Base-by-base conservation (phyloP, 352 stramenopile species). In the Pythium monospermum region DNA sequence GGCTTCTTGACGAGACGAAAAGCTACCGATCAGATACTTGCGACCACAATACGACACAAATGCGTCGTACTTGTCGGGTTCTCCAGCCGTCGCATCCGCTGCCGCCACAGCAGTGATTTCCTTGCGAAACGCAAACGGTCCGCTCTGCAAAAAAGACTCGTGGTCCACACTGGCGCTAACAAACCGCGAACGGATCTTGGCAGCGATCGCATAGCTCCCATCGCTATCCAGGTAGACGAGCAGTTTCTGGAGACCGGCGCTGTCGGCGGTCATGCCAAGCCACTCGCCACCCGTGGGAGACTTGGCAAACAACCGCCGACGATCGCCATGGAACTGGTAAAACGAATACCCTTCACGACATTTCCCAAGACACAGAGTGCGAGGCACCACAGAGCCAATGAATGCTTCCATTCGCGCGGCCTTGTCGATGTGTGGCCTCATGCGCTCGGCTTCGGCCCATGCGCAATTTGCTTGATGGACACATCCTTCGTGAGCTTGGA, bases 301-400 rank as follows among this genome's bases (percentile, higher is more conserved):
- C 40, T 71, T 44, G 16, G 83, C 45, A 30, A 81, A 94, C 11
- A 94, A 49, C 18, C 66, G 65, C 3, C 68, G 46, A 6, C 59
- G 56, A 55, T 90, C 81, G 31, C 76, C 70, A 30, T 66, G 76
- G 40, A 91, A 91, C 4, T 70, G 74, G 38, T 85, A 88, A 43
- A 85, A 91, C 4, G 47, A 49, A 35, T 76, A 86, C 1, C 61
- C 68, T 12, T 66, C 41, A 1, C 68, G 69, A 46, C 73, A 89
- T 15, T 73, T 82, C 2, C 81, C 81, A 27, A 88, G 64, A 11
- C 68, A 54, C 16, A 83, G 35, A 11, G 71, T 87, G 49, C 83
- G 66, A 21, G 83, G 83, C 22, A 89, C 69, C 28, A 90, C 58
- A 6, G 64, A 52, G 53, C 61, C 73, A 27, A 93, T 64, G 37